Conservation (phyloP, 257 asterid species). For the Nicotiana benthamiana region DNA sequence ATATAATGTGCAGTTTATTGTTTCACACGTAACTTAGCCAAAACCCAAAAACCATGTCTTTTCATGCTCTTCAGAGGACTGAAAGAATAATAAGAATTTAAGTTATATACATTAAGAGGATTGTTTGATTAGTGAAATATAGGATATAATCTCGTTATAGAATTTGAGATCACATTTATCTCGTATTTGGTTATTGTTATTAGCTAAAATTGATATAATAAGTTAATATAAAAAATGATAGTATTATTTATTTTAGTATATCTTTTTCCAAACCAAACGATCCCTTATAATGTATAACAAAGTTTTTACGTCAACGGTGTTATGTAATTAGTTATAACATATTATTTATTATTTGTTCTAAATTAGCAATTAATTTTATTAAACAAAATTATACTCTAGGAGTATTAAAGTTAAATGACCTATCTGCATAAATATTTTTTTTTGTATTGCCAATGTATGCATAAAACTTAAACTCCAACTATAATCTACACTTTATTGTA, state of each 20-base stretch:
- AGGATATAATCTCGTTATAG: no score
- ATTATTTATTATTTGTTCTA: no score
- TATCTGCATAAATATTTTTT: not conserved
- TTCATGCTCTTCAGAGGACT: not conserved
- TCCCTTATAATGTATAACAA: no score
- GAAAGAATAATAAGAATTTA: not conserved
- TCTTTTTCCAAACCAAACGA: not conserved
- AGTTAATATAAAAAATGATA: not conserved
- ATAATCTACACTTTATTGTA: not conserved
- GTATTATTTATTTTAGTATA: not conserved
- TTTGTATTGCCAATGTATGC: no score
- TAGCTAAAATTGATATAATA: no score
- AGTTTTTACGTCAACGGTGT: no score
- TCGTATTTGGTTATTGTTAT: no score
- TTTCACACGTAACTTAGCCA: not conserved
- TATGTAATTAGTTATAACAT: no score
- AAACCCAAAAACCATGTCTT: not conserved
- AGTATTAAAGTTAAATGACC: no score
- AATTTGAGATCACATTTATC: no score
- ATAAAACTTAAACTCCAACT: not conserved
- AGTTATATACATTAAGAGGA: not conserved
- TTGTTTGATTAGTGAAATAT: no score
- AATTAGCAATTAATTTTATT: not conserved
- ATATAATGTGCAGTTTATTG: slow-evolving; percentile 22
- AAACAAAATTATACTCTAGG: not conserved